Percentiles rank a stretch among this genome's conserved stretches.
Evolutionary conservation across 441 rosid species (phyloP).

Genomic region (Monsonia emarginata): DNA sequence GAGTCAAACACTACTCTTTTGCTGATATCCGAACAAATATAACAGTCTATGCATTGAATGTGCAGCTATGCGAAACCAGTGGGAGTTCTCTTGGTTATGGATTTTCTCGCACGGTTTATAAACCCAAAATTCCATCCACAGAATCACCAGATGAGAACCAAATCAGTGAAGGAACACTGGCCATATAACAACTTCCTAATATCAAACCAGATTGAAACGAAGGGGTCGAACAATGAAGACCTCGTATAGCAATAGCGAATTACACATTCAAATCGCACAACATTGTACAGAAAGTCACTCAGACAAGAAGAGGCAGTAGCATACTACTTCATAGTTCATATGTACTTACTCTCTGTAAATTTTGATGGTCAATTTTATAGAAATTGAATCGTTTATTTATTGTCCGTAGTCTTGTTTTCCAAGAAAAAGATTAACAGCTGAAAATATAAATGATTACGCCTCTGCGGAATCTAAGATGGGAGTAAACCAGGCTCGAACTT

Average conservation of each 20-base stretch:
- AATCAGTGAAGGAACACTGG: constrained; percentile 56
- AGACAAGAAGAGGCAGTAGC: not conserved
- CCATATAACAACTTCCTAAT: constrained; percentile 31
- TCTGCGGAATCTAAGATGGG: no score
- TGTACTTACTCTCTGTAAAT: no score
- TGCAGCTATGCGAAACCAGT: constrained; percentile 69
- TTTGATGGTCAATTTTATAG: not conserved
- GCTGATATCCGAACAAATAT: no score
- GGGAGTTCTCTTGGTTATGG: constrained; percentile 95
- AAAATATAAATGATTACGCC: no score
- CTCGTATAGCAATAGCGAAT: constrained; percentile 22
- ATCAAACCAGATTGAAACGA: constrained; percentile 2
- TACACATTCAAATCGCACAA: not conserved
- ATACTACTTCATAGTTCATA: not conserved
- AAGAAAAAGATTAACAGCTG: no score
- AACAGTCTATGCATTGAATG: not conserved
- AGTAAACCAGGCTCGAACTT: no score
- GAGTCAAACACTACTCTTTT: no score
- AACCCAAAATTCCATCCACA: constrained; percentile 39
- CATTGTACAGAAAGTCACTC: not conserved
- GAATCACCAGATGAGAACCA: constrained; percentile 66
- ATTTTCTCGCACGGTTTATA: constrained; percentile 49
- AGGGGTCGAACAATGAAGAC: constrained; percentile 15
- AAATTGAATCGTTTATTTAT: no score
- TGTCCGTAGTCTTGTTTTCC: no score